Evolutionary conservation across 2,329 filamentous ascomycete species (phyloP).

Genomic region (Acrocalymma vagum): DNA sequence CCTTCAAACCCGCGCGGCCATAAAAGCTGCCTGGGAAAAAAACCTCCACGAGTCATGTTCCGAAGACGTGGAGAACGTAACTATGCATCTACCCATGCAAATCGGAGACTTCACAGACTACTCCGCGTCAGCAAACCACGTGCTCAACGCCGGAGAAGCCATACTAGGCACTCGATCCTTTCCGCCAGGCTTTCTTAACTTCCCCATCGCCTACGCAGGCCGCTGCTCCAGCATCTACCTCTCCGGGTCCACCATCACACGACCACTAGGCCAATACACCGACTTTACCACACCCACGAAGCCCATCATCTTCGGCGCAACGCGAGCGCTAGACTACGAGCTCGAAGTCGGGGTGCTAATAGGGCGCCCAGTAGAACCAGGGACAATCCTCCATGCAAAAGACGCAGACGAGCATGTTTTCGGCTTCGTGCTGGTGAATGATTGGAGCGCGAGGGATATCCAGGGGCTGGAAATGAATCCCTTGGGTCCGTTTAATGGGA

Average conservation of each 20-base stretch:
- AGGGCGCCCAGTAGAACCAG: slow-evolving; percentile 50
- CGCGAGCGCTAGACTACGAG: slow-evolving; percentile 57
- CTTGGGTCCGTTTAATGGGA: slow-evolving; percentile 68
- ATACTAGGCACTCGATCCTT: slow-evolving; percentile 28
- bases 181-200: slow-evolving; percentile 38
- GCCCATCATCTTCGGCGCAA: slow-evolving; percentile 59
- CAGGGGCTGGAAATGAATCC: slow-evolving; percentile 69
- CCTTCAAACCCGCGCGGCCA: slow-evolving; percentile 49
- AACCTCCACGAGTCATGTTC: slow-evolving; percentile 18
- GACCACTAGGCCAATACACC: slow-evolving; percentile 37
- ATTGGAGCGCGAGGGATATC: slow-evolving; percentile 71
- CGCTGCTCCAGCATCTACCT: slow-evolving; percentile 62
- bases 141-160: slow-evolving; percentile 58
- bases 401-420: slow-evolving; percentile 65
- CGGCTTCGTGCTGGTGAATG: slow-evolving; percentile 69
- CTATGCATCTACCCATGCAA: slow-evolving; percentile 63
- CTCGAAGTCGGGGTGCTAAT: slow-evolving; percentile 59
- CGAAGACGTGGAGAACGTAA: slow-evolving; percentile 50
- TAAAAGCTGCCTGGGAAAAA: slow-evolving; percentile 46
- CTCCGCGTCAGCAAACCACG: slow-evolving; percentile 62
- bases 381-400: slow-evolving; percentile 48
- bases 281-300: slow-evolving; percentile 49
- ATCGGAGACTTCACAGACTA: slow-evolving; percentile 68
- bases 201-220: slow-evolving; percentile 62
- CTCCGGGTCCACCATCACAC: slow-evolving; percentile 52